Conservation (phyloP, 805 yeast species). For the Yamadazyma insecticola region DNA sequence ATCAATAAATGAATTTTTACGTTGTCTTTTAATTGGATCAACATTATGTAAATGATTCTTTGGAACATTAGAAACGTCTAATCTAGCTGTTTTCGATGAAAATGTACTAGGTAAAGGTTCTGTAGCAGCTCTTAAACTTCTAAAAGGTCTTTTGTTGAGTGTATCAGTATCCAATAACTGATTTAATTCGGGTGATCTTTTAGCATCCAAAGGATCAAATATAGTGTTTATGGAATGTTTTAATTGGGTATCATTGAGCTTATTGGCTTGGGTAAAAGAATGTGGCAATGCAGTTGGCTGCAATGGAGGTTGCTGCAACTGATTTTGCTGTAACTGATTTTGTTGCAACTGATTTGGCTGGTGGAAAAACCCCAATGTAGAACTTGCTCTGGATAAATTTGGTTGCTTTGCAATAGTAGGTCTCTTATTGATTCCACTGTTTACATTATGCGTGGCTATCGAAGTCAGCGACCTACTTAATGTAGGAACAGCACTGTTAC, state of each 20-base stretch:
- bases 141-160: background rate
- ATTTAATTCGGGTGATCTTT: constrained; percentile 17
- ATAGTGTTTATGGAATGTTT: constrained; percentile 7
- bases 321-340: background rate
- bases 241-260: background rate
- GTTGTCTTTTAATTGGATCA: constrained; percentile 11
- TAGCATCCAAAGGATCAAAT: constrained; percentile 15
- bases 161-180: constrained; percentile 22
- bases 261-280: background rate
- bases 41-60: constrained; percentile 4
- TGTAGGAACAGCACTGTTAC: constrained; percentile 21
- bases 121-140: too few relatives aligned
- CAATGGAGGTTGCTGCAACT: background rate
- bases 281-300: background rate
- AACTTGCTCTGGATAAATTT: constrained; percentile 28
- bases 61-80: constrained; percentile 2
- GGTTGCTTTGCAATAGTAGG: constrained; percentile 1
- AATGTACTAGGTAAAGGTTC: constrained; percentile 9
- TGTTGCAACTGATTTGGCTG: constrained; percentile 1
- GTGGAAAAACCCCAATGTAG: constrained; percentile 32
- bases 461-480: constrained; percentile 29
- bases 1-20: background rate
- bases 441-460: too few relatives aligned
- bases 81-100: constrained; percentile 5
- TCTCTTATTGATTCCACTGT: constrained; percentile 4